Percentiles rank a stretch among this genome's conserved stretches.
Evolutionary conservation across 306 rosid genomes (phyloP).

Genomic region (Malus sieversii): DNA sequence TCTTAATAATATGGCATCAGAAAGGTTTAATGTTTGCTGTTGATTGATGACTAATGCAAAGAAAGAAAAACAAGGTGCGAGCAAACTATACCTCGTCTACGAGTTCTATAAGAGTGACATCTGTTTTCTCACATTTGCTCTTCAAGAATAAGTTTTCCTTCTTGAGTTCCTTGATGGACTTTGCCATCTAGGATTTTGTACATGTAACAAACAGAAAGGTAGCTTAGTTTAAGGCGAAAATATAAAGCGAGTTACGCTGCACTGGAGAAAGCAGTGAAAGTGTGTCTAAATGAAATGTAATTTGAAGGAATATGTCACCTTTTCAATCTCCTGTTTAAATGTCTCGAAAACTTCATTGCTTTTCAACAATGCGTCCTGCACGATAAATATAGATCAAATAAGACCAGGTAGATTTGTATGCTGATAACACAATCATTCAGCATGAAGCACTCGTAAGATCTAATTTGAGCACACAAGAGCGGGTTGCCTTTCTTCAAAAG

Average conservation of each 20-base stretch:
- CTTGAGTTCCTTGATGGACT: conserved; percentile 89
- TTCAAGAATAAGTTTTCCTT: conserved; percentile 88
- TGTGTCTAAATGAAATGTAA: conserved; percentile 9
- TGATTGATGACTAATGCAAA: conserved; percentile 3
- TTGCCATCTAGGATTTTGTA: conserved; percentile 62
- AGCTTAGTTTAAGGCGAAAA: conserved; percentile 8
- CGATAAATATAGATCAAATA: conserved; percentile 12
- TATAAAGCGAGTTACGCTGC: background rate
- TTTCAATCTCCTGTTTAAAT: conserved; percentile 82
- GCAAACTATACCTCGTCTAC: conserved; percentile 67
- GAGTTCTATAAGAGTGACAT: conserved; percentile 72
- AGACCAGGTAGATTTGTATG: conserved; percentile 1
- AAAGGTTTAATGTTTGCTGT: background rate
- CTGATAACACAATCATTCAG: background rate
- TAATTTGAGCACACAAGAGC: background rate
- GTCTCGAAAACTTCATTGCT: conserved; percentile 93
- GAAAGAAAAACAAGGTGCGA: background rate
- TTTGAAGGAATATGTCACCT: conserved; percentile 42
- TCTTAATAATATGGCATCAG: background rate
- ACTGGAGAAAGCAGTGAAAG: conserved; percentile 13
- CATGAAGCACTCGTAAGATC: background rate
- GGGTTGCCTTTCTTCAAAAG: background rate
- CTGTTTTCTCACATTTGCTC: conserved; percentile 85
- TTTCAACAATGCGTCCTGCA: conserved; percentile 80
- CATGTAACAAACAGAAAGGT: conserved; percentile 7